Evolutionary conservation across 2,329 filamentous ascomycete genomes (phyloP), one percentile per base, ranked within the genome.

Genomic region (Aureobasidium sp.): DNA sequence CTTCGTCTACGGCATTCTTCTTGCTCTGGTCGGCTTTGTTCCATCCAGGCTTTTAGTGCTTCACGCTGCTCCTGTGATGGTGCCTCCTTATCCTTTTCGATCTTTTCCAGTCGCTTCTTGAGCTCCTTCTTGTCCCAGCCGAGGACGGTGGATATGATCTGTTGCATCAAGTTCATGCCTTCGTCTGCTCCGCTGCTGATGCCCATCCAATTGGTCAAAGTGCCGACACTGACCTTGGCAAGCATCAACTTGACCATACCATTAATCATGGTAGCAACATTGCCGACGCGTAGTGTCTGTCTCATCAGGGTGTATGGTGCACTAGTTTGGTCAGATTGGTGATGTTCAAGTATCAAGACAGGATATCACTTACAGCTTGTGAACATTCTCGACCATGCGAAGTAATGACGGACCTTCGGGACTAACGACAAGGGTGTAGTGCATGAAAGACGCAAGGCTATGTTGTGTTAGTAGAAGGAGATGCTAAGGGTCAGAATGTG

Each of bases 181-280:
- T 91, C 88, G 65, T 90, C 85, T 0, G 86, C 83, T 51, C 84
- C 84, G 51, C 83, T 82, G 0, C 87, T 91, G 42, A 90, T 72
- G 0, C 90, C 89, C 12, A 92, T 81, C 87, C 87, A 93, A 71
- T 91, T 92, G 5, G 89, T 90, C 56, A 93, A 75, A 8, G 85
- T 85, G 1, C 84, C 85, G 5, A 93, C 79, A 66, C 87, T 89
- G 62, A 91, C 77, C 74, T 94, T 94, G n/a, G 89, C 86, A 15
- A 94, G 79, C 17, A 92, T 79, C 17, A 93, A 76, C 59, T 80
- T 82, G 71, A 89, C 81, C 81, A 93, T 86, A 63, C 82, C 89
- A 68, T 82, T 88, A 62, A 93, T 86, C 89, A 94, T 92, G 23
- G 85, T 88, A 1, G 89, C 89, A 0, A 89, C 89, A 70, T 93